Evolutionary conservation across 352 stramenopile species (phyloP), one percentile per base, ranked within the genome.

Genomic region (Phytophthora capsici): DNA sequence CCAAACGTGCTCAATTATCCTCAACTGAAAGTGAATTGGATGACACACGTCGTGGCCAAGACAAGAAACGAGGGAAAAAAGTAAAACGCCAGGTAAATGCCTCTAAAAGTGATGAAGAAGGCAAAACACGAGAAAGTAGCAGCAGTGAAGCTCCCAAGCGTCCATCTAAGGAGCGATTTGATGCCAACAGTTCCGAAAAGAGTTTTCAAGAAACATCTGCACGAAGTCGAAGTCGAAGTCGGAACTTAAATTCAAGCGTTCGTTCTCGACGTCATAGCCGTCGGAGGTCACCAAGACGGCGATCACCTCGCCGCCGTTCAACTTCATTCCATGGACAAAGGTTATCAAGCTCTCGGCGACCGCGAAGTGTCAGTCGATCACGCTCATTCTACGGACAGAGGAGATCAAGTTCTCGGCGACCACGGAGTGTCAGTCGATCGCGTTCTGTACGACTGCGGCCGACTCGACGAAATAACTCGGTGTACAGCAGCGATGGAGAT

Each of bases 1-100:
- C 17, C 38, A 69, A 61, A 46, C 46, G 14, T 28, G 16, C 19
- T 25, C 22, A 37, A 46, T 57, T 46, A 30, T 64, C 59, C 12
- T 73, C 53, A n/a, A 73, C 59, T 22, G 65, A 68, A 57, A 73
- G 52, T 14, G 59, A 73, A 25, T 26, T 34, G 30, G 52, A 60
- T 4, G 47, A 37, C 17, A 57, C 20, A 51, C 19, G 12, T 49
- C 63, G 20, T 10, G 34, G 41, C 7, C 34, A 51, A 0, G 54
- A 13, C 20, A 69, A 61, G 26, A 59, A 38, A 37, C 14, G 22
- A 57, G 3, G 53, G 17, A 66, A 14, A 16, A 56, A 17, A 34
- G 23, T 22, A 6, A 69, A 64, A 61, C 46, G 45, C 6, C 62
- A 49, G 12, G 0, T 1, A 8, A 14, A 30, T 26, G 14, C 14